Base-by-base conservation (phyloP, 768 basidiomycete species). In the Lentinula sp. region DNA sequence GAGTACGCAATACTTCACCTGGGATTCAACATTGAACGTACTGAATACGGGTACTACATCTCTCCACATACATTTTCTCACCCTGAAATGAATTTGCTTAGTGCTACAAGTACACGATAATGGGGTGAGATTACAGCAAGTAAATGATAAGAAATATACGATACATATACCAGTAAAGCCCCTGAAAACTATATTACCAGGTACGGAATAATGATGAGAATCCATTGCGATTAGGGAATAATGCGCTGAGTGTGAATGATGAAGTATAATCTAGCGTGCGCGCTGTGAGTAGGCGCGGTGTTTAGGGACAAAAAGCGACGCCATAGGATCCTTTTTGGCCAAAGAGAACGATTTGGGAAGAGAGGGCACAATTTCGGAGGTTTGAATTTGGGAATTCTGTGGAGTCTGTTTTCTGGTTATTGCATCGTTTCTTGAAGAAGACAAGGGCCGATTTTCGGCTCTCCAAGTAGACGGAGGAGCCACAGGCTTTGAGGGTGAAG, bases 281-380 rank as follows among this genome's bases (percentile, higher is more conserved):
- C 76, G 78, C 65, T 85, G 85, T 23, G 83, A 83, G 66, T 84
- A 73, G 23, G 84, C 78, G 61, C 87, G 85, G 64, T 85, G 87
- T 72, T 90, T 91, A 57, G 90, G 90, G 71, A 91, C 86, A 72
- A 92, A 92, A 60, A 82, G 68, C 66, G 74, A 73, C 55, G 76
- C 73, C 82, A 84, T 84, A 23, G 85, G 85, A 69, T 89, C 83
- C 72, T 79, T 89, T 77, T 84, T 88, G 62, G 72, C 67, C 49
- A 74, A 62, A 62, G 73, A 64, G 10, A 75, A 71, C 37, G 74
- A 60, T 66, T 77, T 80, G 57, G 73, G 15, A 18, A 8, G 48
- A 33, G 48, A 33, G 7, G 23, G 3, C 10, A 37, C 37, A 6
- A 35, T 4, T 6, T 18, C 18, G 13, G 50, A 13, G n/a, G 23